Evolutionary conservation across 2,329 filamentous ascomycete genomes (phyloP).

Genomic region (Parasarocladium wereldwijsianum): DNA sequence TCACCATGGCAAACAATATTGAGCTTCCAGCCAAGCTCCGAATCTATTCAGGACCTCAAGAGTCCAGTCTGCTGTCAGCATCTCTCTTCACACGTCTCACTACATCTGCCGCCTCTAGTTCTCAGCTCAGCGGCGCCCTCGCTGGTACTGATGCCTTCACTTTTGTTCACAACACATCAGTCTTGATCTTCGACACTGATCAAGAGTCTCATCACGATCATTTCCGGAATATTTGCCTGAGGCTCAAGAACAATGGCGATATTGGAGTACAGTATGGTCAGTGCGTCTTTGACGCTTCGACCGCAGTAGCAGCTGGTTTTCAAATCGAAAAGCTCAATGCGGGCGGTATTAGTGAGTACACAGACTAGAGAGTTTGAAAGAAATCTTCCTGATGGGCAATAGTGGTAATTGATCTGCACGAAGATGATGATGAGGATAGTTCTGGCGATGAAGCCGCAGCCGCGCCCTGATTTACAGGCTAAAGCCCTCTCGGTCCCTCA

Average conservation of each 20-base stretch:
- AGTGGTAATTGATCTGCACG: too few species aligned
- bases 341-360: conserved; percentile 2
- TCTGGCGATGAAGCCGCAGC: too few species aligned
- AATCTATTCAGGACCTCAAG: conserved; percentile 1
- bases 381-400: too few species aligned
- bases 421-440: too few species aligned
- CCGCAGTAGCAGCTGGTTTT: conserved; percentile 1
- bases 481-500: too few species aligned
- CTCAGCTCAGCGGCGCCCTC: neutral
- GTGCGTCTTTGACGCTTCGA: conserved; percentile 3
- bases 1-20: too few species aligned
- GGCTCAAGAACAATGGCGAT: conserved; percentile 4
- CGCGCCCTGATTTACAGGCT: too few species aligned
- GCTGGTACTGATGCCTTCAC: neutral
- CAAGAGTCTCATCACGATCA: conserved; percentile 2
- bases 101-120: neutral
- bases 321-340: conserved; percentile 1
- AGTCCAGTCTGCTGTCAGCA: neutral
- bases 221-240: conserved; percentile 3
- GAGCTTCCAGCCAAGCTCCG: conserved; percentile 2
- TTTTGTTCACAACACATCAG: conserved; percentile 1
- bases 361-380: too few species aligned
- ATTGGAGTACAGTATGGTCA: conserved; percentile 2
- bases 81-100: conserved; percentile 2
- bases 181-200: conserved; percentile 2